phyloP scores from a whole-genome alignment of 139 green algal species.

The Chlorella sp. region DNA sequence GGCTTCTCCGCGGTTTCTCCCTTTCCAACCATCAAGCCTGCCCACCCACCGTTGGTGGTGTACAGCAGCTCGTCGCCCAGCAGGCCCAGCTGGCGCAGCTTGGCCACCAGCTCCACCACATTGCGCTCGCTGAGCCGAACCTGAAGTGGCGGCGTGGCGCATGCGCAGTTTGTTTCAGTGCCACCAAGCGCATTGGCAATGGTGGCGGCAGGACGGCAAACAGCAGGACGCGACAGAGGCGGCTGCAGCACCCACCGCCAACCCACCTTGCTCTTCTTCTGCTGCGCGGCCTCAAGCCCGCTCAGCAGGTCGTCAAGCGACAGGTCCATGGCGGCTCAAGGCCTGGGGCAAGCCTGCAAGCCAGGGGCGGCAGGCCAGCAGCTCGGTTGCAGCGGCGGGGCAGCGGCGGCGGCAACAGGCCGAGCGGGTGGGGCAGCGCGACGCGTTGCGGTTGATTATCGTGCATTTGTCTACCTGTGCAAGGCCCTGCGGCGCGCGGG shows the following conservation, averaged over 20 bases:
- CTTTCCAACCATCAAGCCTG: too few species aligned
- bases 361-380: too few species aligned
- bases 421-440: too few species aligned
- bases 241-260: too few species aligned
- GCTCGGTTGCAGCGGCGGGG: too few species aligned
- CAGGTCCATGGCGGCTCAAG: constrained; percentile 32
- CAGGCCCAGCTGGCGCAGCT: constrained; percentile 81
- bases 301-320: constrained; percentile 75
- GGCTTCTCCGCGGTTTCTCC: too few species aligned
- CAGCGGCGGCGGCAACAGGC: too few species aligned
- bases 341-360: too few species aligned
- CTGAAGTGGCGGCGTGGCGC: constrained; percentile 10
- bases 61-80: constrained; percentile 85
- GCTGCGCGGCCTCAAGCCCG: constrained; percentile 73
- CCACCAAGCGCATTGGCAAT: neutral
- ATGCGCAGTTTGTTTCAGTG: neutral
- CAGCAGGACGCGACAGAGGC: neutral
- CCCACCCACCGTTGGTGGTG: constrained; percentile 71
- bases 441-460: too few species aligned
- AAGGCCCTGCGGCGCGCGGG: too few species aligned
- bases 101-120: constrained; percentile 90
- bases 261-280: constrained; percentile 62
- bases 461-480: too few species aligned
- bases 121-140: constrained; percentile 86
- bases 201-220: too few species aligned